These are phyloP conservation scores for Russula ochroleuca DNA, from an alignment of 768 basidiomycete species.

Conservation along the genomic window DNA sequence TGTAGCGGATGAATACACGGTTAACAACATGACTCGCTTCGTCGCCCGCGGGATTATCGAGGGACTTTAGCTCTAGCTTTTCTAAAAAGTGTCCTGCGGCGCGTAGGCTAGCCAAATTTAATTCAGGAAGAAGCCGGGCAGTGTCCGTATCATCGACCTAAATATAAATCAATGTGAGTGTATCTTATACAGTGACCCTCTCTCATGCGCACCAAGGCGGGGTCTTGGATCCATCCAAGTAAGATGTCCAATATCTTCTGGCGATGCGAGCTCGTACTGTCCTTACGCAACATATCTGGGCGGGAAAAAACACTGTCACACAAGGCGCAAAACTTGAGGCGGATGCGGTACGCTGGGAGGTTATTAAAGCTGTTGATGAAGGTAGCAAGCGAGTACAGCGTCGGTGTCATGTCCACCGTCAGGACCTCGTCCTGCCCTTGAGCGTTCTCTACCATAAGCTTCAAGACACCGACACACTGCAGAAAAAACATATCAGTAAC, in stretches of 20 bases:
- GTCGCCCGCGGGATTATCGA: constrained; percentile 54
- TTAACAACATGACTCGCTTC: constrained; percentile 68
- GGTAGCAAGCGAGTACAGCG: constrained; percentile 48
- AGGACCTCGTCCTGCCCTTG: constrained; percentile 56
- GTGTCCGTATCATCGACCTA: constrained; percentile 38
- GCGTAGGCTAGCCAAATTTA: constrained; percentile 71
- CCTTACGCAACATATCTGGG: constrained; percentile 60
- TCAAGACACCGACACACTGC: constrained; percentile 71
- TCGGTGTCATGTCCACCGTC: constrained; percentile 37
- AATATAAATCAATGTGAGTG: background rate
- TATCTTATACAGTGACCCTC: background rate
- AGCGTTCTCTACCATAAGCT: constrained; percentile 71
- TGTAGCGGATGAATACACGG: constrained; percentile 76
- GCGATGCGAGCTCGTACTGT: constrained; percentile 53
- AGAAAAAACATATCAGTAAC: constrained; percentile 5
- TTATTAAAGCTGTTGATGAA: constrained; percentile 63
- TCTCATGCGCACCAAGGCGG: constrained; percentile 42
- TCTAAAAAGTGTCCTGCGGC: constrained; percentile 73
- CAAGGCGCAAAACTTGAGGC: constrained; percentile 69
- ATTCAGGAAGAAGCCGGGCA: constrained; percentile 49
- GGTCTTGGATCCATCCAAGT: constrained; percentile 72
- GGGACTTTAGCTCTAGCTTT: constrained; percentile 59
- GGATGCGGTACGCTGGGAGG: constrained; percentile 54
- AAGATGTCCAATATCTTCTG: constrained; percentile 71
- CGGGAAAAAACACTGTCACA: constrained; percentile 65